These are phyloP conservation scores for Acer yangbiense DNA, from an alignment of 345 rosid species.

Conservation along the genomic window DNA sequence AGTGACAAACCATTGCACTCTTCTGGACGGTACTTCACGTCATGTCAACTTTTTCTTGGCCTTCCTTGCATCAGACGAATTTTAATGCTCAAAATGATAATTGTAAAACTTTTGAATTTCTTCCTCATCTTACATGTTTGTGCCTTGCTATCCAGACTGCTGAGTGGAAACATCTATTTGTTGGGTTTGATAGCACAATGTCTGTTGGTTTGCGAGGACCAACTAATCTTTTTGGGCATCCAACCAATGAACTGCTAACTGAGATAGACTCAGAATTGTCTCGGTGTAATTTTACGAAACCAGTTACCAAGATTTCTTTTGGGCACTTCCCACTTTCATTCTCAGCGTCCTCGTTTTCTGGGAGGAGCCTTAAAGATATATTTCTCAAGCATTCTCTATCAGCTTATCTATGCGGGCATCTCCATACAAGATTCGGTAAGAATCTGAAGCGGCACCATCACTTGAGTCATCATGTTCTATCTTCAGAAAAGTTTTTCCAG, in stretches of 20 bases:
- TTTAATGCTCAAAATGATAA: not conserved
- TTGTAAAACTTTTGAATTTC: not conserved
- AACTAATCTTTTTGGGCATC: slow-evolving; percentile 96
- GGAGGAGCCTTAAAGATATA: slow-evolving; percentile 67
- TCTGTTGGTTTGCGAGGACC: slow-evolving; percentile 84
- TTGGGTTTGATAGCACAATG: slow-evolving; percentile 86
- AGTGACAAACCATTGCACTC: not conserved
- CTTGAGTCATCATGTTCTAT: slow-evolving; percentile 33
- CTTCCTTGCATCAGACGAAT: not conserved
- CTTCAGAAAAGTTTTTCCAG: slow-evolving; percentile 63
- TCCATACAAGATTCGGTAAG: slow-evolving; percentile 81
- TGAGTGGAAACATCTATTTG: slow-evolving; percentile 70
- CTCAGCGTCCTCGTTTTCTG: slow-evolving; percentile 60
- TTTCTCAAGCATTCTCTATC: slow-evolving; percentile 87
- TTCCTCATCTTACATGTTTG: slow-evolving; percentile 21
- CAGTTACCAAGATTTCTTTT: slow-evolving; percentile 75
- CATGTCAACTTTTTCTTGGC: not conserved
- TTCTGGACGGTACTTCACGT: not conserved
- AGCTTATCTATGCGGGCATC: slow-evolving; percentile 90
- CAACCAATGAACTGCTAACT: slow-evolving; percentile 70
- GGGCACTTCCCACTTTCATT: slow-evolving; percentile 96
- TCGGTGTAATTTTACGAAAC: slow-evolving; percentile 71
- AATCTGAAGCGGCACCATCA: slow-evolving; percentile 84
- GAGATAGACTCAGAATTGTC: slow-evolving; percentile 66
- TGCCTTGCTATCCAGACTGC: slow-evolving; percentile 48